A percentile compares a stretch with the other conserved stretches of the same genome.
These are phyloP conservation scores for Tylopilus rubrobrunneus DNA, from an alignment of 768 basidiomycete species.

Conservation along the genomic window DNA sequence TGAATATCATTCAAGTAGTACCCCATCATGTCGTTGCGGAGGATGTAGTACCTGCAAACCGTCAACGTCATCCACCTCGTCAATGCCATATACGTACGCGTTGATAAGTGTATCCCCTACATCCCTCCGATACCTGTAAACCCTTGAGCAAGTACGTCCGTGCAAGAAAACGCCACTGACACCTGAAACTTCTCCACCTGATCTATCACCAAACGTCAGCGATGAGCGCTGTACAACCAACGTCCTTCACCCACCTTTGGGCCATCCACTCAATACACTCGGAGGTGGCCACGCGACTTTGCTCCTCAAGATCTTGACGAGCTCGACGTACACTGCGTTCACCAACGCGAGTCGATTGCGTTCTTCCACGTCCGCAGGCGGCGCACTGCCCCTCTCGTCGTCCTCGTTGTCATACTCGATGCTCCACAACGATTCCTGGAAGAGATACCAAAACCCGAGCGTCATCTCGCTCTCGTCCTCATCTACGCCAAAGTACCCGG, in stretches of 20 bases:
- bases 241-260: conserved; percentile 51
- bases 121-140: conserved; percentile 70
- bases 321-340: conserved; percentile 74
- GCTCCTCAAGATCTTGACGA: conserved; percentile 63
- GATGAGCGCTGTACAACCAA: background rate
- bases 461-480: conserved; percentile 89
- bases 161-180: conserved; percentile 38
- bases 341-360: conserved; percentile 50
- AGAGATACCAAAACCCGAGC: conserved; percentile 84
- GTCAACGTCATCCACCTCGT: conserved; percentile 5
- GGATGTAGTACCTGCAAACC: conserved; percentile 70
- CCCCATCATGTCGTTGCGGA: conserved; percentile 78
- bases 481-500: conserved; percentile 75
- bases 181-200: conserved; percentile 76
- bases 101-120: conserved; percentile 87
- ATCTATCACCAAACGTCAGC: conserved; percentile 41
- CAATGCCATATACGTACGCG: conserved; percentile 49
- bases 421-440: conserved; percentile 84
- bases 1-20: conserved; percentile 62
- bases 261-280: conserved; percentile 48
- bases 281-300: conserved; percentile 73
- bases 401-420: conserved; percentile 48
- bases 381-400: conserved; percentile 22
- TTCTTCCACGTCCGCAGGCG: conserved; percentile 23
- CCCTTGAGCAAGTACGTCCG: background rate